Evolutionary conservation across 192 early-diverging fungal genomes (phyloP).

Genomic region (Entophlyctis helioformis): DNA sequence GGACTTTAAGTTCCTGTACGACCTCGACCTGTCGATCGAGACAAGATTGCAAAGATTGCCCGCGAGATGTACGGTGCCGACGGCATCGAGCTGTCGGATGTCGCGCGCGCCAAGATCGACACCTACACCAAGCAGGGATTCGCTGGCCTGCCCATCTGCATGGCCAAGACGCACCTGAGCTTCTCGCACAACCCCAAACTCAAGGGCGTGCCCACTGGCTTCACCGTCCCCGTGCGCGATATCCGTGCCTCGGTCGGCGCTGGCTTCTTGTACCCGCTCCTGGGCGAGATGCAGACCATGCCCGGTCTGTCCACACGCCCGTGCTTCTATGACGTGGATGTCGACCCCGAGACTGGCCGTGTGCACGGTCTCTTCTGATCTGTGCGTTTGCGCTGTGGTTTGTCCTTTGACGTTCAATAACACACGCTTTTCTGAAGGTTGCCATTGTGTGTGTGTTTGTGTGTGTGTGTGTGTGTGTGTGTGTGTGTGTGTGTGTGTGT

Average conservation of each 20-base stretch:
- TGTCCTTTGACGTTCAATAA: too few relatives aligned
- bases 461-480: too few relatives aligned
- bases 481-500: too few relatives aligned
- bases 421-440: too few relatives aligned
- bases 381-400: too few relatives aligned
- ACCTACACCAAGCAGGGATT: constrained; percentile 81
- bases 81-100: constrained; percentile 71
- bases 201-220: constrained; percentile 85
- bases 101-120: constrained; percentile 81
- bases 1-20: constrained; percentile 82
- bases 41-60: constrained; percentile 88
- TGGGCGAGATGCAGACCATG: constrained; percentile 96
- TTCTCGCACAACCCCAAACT: constrained; percentile 85
- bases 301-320: constrained; percentile 92
- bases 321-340: constrained; percentile 91
- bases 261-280: constrained; percentile 93
- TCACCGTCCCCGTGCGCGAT: constrained; percentile 87
- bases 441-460: too few relatives aligned
- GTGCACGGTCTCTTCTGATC: constrained; percentile 87
- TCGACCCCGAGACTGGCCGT: constrained; percentile 73
- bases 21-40: constrained; percentile 62
- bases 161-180: constrained; percentile 97
- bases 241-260: constrained; percentile 91
- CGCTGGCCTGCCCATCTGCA: constrained; percentile 83
- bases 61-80: constrained; percentile 92